Evolutionary conservation across 179 eudicot genomes (phyloP), one percentile per base, ranked within the genome.

Genomic region (Vitellaria paradoxa): DNA sequence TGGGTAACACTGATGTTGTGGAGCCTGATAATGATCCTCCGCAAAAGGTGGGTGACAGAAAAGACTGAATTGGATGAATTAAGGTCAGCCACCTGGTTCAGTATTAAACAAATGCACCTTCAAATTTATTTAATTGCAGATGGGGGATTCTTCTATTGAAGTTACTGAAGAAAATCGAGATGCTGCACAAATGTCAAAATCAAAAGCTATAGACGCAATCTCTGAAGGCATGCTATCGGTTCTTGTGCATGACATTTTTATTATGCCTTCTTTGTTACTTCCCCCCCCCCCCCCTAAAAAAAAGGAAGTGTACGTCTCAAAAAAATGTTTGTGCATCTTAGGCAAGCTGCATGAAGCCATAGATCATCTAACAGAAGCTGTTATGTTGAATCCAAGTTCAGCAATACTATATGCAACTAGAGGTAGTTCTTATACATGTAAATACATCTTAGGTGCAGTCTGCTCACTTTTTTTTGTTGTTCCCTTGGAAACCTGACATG

Each of bases 21-120:
- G 88, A 88, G 79, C 97, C 98, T 79, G 98, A 94, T 66, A 78
- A 85, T 81, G 97, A 90, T 84, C 92, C 91, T 86, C 97, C 91
- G 14, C 92, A 87, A 66, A 84, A 91, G 94, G 97, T 93, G 64
- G 64, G 76, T 53, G 26, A 37, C 40, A 74, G 61, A 20, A 65
- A 50, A 21, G 62, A 46, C 67, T 23, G 49, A 46, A 5, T 50
- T 70, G 62, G 24, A 52, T 26, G 78, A 18, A 47, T 12, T 63
- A 56, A 69, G 23, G 46, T 6, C 11, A 17, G 18, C 49, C 57
- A 14, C 37, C 20, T 62, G 55, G 57, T 74, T 62, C 68, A 46
- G 9, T n/a, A 24, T 74, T 15, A n/a, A 74, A 14, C 46, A 61
- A 61, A 52, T 4, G 17, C 14, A 13, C 68, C 13, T 45, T 68